Evolutionary conservation across 2,329 filamentous ascomycete genomes (phyloP), one percentile per base, ranked within the genome.

Genomic region (Penicillium sp.): DNA sequence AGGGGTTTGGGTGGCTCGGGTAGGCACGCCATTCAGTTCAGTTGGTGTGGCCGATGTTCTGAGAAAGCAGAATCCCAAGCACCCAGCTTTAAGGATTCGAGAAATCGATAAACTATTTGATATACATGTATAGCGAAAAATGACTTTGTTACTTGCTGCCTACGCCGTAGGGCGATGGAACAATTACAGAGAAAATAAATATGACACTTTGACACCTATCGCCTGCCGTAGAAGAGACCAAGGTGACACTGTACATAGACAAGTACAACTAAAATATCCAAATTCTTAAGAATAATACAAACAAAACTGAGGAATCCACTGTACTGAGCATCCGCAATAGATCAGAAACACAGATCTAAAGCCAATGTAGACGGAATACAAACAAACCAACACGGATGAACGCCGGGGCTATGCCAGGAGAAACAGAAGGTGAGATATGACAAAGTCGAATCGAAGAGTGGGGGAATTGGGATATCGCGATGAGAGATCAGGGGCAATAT

Each of bases 331-430:
- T 38, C 28, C 28, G 37, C 14, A 26, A 27, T 14, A 22, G 32
- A 26, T 45, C 26, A 39, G 32, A 34, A 34, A 42, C 18, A 49
- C 26, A 32, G 14, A 34, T 32, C 14, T 27, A 14, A 13, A 47
- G 24, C 3, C 18, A 26, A 28, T 20, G 34, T 11, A 36, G 23
- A 18, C 28, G 14, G 28, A 43, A 42, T 38, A 44, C 20, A 46
- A 46, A 47, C 38, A 18, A 51, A 41, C 27, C 22, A 36, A 47
- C 35, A 40, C 44, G 35, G 46, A 50, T 42, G 35, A 59, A 59
- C 57, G 54, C 57, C 57, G 42, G 59, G 61, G 62, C 62, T 65
- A 64, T 65, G 62, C 57, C 54, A 59, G 50, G 49, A 52, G 51
- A 52, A 36, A 47, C 46, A 40, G 40, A 34, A 44, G 29, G 42